phyloP scores from a whole-genome alignment of 257 asterid genomes.

The Lycium barbarum region DNA sequence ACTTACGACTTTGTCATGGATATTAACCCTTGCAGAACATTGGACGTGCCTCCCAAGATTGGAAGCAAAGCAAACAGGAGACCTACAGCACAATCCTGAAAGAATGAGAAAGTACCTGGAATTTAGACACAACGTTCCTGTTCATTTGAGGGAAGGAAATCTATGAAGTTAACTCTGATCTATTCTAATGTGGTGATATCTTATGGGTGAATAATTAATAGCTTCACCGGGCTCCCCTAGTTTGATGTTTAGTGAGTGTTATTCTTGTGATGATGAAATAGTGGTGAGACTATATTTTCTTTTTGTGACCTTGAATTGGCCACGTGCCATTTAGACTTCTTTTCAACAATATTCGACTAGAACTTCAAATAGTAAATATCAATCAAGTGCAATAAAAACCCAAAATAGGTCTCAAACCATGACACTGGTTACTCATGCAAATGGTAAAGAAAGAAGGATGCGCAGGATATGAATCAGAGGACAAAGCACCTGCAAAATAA shows the following conservation, averaged over 20 bases:
- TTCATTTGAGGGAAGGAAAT: slow-evolving; percentile 10
- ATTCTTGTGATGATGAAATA: slow-evolving; percentile 9
- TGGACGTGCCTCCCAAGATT: slow-evolving; percentile 96
- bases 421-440: background rate
- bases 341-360: slow-evolving; percentile 10
- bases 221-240: background rate
- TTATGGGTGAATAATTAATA: background rate
- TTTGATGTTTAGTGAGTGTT: background rate
- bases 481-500: slow-evolving; percentile 83
- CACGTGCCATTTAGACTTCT: background rate
- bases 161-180: slow-evolving; percentile 4
- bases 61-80: slow-evolving; percentile 97
- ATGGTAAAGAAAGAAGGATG: slow-evolving; percentile 25
- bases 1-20: slow-evolving; percentile 99
- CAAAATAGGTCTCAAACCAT: background rate
- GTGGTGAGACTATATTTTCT: slow-evolving; percentile 14
- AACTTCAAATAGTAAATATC: slow-evolving; percentile 4
- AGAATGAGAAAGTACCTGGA: slow-evolving; percentile 28
- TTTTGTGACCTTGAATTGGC: slow-evolving; percentile 18
- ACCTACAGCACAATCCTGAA: slow-evolving; percentile 99
- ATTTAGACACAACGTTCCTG: background rate
- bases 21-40: slow-evolving; percentile 86
- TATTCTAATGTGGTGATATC: background rate
- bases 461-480: slow-evolving; percentile 32
- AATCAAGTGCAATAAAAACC: background rate